Evolutionary conservation across 2,329 filamentous ascomycete genomes (phyloP).

Genomic region (Claviceps arundinis): DNA sequence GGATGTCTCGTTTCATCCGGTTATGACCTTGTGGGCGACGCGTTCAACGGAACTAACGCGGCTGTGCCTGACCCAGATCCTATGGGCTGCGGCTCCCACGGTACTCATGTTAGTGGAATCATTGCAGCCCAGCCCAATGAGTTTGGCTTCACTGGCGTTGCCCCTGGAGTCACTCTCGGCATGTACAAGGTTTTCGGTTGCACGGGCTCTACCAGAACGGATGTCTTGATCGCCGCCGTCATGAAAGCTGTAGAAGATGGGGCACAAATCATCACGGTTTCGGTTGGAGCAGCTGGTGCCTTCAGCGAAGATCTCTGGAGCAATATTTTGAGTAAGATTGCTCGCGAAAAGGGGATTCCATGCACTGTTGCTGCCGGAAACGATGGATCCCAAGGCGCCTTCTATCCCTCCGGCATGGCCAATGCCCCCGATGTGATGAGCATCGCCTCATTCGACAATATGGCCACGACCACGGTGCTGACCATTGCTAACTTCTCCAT

Average conservation of each 20-base stretch:
- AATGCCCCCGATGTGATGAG: conserved; percentile 6
- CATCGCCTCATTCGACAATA: conserved; percentile 10
- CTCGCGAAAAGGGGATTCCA: conserved; percentile 15
- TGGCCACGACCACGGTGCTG: conserved; percentile 6
- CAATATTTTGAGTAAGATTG: conserved; percentile 27
- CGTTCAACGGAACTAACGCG: conserved; percentile 4
- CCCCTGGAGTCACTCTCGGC: conserved; percentile 2
- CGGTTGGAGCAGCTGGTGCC: conserved; percentile 9
- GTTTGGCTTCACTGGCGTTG: conserved; percentile 3
- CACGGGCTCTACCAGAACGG: conserved; percentile 18
- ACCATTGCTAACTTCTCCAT: conserved; percentile 1
- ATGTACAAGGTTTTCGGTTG: conserved; percentile 5
- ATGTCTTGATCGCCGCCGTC: conserved; percentile 40
- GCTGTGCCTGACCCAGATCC: conserved; percentile 11
- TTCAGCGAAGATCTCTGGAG: conserved; percentile 27
- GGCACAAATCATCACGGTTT: conserved; percentile 15
- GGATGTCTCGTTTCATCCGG: conserved; percentile 25
- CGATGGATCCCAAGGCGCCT: conserved; percentile 14
- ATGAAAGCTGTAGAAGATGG: conserved; percentile 41
- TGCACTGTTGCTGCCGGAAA: conserved; percentile 12
- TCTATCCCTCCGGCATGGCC: conserved; percentile 6
- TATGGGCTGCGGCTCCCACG: conserved; percentile 10
- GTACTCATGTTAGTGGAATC: conserved; percentile 13
- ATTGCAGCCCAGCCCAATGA: conserved; percentile 11
- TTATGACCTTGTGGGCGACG: conserved; percentile 14